Percentiles rank a stretch among this genome's conserved stretches.
Conservation (phyloP, 164 flowering plant genomes). For the Vitis rotundifolia region DNA sequence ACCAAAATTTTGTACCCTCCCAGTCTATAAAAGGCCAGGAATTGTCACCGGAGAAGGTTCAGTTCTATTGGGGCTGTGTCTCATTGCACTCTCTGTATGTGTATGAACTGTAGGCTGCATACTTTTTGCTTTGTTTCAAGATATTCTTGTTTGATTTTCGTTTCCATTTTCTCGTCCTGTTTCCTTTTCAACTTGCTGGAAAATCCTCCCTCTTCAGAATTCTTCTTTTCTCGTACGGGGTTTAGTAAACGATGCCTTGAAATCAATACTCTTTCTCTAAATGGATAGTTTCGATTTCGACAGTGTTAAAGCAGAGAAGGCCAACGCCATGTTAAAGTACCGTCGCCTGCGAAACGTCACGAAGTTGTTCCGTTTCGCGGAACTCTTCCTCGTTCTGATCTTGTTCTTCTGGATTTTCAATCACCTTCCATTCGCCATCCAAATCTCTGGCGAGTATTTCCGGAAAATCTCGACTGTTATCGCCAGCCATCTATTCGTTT, state of each 20-base stretch:
- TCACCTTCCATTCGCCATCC: constrained; percentile 42
- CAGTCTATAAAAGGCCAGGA: constrained; percentile 5
- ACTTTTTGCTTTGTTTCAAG: too few relatives aligned
- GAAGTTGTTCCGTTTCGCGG: constrained; percentile 50
- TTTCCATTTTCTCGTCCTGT: neutral
- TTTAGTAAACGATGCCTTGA: neutral
- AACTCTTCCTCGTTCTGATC: constrained; percentile 38
- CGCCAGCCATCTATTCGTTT: constrained; percentile 46
- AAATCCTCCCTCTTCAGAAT: constrained; percentile 1
- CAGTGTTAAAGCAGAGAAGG: constrained; percentile 48
- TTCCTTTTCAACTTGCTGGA: constrained; percentile 1
- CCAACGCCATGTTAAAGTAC: constrained; percentile 37
- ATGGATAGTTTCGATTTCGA: constrained; percentile 35
- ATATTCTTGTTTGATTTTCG: neutral
- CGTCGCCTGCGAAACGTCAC: constrained; percentile 33
- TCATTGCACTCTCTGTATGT: neutral
- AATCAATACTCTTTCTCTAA: neutral
- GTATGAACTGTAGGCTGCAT: neutral
- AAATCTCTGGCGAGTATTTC: constrained; percentile 36
- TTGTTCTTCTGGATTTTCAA: constrained; percentile 45
- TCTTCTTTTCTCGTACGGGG: neutral
- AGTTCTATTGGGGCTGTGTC: too few relatives aligned
- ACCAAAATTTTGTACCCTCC: neutral
- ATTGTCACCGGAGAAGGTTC: neutral
- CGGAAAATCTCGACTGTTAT: constrained; percentile 30